Evolutionary conservation across 1,139 yeast genomes (phyloP), one percentile per base, ranked within the genome.

Genomic region (Kurtzmaniella quercitrusa): DNA sequence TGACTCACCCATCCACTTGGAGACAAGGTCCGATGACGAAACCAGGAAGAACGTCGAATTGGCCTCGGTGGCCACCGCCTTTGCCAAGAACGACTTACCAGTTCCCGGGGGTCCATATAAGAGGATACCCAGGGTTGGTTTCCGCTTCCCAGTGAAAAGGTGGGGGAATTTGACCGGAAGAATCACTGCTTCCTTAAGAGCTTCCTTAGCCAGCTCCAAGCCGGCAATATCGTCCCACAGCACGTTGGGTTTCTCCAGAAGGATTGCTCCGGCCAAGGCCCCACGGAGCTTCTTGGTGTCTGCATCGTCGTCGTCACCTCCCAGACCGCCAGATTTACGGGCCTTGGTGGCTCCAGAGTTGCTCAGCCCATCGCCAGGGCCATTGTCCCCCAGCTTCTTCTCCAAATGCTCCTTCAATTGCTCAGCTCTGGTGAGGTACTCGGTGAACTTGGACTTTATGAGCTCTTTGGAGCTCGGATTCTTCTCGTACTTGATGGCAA

Each of bases 1-100:
- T 24, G 93, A 82, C 62, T 93, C 98, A 54, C 99, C 99, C 98
- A 93, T 91, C 98, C 98, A 93, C 63, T 93, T 94, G 51, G 95
- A 85, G 3, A 94, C 97, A 57, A 93, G 75, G 62, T 93, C 98
- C 10, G 96, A 86, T 0, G 97, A 89, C 15, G 96, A 86, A 2
- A 93, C 96, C 3, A 96, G 87, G 64, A 93, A 94, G 56, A 93
- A 93, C 0, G 98, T 93, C 0, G 96, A 87, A 59, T 91, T 90
- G 43, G 98, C 96, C 60, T 93, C 99, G 0, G 98, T 93, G 23
- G 99, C 99, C 3, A 93, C 98, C 0, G 98, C 98, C 59, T 93
- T 93, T 14, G 98, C 98, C 47, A 94, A 70, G 62, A 84, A 93
- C 1, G 98, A 91, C 60, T 94, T 94, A 73, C 98, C 99, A 0